Conservation (phyloP, 163 green algal species). For the Scenedesmus sp. region DNA sequence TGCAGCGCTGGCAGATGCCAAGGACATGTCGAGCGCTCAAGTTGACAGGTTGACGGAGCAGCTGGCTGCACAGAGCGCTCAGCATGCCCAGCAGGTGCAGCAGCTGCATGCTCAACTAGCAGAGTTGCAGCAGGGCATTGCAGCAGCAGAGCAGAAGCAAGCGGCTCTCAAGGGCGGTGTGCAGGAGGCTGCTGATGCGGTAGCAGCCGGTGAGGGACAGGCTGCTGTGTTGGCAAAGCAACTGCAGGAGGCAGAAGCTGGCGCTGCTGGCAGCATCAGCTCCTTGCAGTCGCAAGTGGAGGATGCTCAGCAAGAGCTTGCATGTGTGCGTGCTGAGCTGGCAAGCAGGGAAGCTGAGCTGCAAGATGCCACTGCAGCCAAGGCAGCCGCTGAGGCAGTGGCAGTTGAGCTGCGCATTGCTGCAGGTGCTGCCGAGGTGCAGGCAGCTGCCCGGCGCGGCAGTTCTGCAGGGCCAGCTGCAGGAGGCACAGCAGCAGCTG, state of each 20-base stretch:
- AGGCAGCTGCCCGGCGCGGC: background rate
- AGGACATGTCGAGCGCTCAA: background rate
- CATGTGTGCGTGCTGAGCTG: background rate
- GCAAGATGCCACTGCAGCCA: background rate
- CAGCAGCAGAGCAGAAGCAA: background rate
- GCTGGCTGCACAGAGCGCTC: background rate
- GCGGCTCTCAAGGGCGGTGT: background rate
- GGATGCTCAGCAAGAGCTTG: background rate
- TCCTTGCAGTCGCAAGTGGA: background rate
- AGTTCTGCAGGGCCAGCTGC: background rate
- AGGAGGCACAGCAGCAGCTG: background rate
- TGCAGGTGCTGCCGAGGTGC: background rate
- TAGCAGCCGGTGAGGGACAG: background rate
- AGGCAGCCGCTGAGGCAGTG: background rate
- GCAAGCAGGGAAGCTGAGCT: background rate
- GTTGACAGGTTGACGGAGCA: background rate
- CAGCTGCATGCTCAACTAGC: conserved; percentile 24
- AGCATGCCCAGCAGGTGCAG: conserved; percentile 1
- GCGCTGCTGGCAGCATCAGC: background rate
- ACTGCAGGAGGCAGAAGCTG: background rate
- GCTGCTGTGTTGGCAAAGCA: background rate
- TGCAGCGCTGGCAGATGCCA: background rate
- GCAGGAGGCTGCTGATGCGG: background rate
- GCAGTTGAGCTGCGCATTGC: background rate
- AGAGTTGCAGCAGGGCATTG: background rate